A percentile compares a stretch with the other conserved stretches of the same genome.
These are phyloP conservation scores for Citrus trifoliata DNA, from an alignment of 345 rosid species.

Conservation along the genomic window DNA sequence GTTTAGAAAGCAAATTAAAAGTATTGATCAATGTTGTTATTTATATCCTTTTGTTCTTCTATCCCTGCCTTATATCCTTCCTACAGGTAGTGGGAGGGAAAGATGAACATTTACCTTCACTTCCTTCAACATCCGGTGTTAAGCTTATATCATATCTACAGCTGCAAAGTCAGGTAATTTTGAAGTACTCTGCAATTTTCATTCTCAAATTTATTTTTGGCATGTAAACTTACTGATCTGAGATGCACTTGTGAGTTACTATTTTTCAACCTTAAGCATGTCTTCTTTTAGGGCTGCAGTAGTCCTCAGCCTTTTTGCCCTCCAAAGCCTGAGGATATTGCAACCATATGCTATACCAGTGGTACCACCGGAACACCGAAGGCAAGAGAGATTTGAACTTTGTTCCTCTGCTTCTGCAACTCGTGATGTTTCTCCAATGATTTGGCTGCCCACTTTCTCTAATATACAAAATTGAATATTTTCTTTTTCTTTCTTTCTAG, in stretches of 20 bases:
- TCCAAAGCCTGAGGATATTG: constrained; percentile 80
- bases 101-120: constrained; percentile 63
- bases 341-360: constrained; percentile 96
- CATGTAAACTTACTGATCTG: background rate
- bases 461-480: constrained; percentile 3
- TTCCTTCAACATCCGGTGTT: constrained; percentile 56
- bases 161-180: constrained; percentile 57
- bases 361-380: constrained; percentile 98
- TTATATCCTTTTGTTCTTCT: background rate
- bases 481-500: constrained; percentile 30
- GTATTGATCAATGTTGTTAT: background rate
- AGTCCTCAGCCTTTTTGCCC: constrained; percentile 60
- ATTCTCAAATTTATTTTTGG: no score
- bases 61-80: constrained; percentile 11
- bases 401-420: constrained; percentile 18
- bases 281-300: constrained; percentile 67
- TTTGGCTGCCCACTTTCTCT: background rate
- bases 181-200: background rate
- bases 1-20: background rate
- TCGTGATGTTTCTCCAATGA: constrained; percentile 9
- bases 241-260: constrained; percentile 6
- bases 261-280: constrained; percentile 14
- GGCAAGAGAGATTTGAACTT: constrained; percentile 36
- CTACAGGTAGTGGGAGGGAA: constrained; percentile 78
- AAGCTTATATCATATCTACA: constrained; percentile 56